Percentiles rank a stretch among this genome's conserved stretches.
phyloP scores from a whole-genome alignment of 2,329 filamentous ascomycete genomes.

The Penicillium paneum region DNA sequence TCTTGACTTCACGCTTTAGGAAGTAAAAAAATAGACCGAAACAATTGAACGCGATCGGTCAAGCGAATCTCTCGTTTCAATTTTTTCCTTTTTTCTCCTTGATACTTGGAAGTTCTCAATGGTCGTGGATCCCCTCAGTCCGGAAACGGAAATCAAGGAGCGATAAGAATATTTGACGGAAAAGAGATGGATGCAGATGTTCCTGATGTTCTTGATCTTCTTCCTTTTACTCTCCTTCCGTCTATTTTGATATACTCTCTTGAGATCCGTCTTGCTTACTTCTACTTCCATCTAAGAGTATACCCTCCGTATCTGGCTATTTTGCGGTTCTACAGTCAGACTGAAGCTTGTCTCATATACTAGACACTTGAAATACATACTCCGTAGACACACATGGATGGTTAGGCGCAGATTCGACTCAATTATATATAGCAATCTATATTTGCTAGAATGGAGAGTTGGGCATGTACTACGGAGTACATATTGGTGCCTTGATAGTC shows the following conservation, averaged over 20 bases:
- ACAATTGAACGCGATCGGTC: constrained; percentile 6
- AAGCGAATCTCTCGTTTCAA: not conserved
- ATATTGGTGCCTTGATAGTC: not conserved
- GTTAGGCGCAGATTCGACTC: not conserved
- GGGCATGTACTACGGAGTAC: not conserved
- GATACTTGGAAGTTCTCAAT: constrained; percentile 19
- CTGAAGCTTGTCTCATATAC: no score
- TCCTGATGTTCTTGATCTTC: not conserved
- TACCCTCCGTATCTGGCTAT: not conserved
- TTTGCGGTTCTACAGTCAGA: not conserved
- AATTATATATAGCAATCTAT: not conserved
- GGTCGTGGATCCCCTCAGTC: constrained; percentile 36
- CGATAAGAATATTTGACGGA: constrained; percentile 22
- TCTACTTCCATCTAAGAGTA: not conserved
- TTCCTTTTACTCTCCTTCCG: not conserved
- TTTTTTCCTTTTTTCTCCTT: not conserved
- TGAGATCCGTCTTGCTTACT: not conserved
- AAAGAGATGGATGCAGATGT: constrained; percentile 12
- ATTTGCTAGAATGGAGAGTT: not conserved
- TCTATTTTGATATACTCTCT: not conserved
- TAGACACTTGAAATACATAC: not conserved
- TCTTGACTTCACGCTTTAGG: constrained; percentile 1
- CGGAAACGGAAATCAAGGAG: constrained; percentile 30
- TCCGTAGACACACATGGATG: not conserved
- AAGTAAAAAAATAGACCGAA: not conserved